phyloP scores from a whole-genome alignment of 352 stramenopile species.

The Elongisporangium senticosum region DNA sequence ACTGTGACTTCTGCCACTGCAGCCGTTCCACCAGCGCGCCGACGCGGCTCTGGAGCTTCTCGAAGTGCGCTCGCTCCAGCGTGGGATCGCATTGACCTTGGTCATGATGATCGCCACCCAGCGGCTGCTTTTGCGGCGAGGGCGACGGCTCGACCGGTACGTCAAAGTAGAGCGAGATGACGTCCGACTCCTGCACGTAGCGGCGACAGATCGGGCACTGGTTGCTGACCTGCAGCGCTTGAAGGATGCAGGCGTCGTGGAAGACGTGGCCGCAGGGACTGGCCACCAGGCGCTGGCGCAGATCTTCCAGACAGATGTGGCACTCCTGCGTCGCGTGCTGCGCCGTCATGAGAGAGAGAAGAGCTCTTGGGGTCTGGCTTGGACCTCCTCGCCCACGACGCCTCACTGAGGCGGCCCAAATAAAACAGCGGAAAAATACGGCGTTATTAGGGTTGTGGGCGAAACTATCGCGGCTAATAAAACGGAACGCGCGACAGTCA shows the following conservation, averaged over 20 bases:
- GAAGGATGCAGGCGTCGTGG: slow-evolving; percentile 62
- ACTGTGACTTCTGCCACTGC: slow-evolving; percentile 76
- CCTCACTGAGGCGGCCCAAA: not conserved
- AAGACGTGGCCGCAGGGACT: slow-evolving; percentile 71
- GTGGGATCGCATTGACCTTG: not conserved
- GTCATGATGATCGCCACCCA: not conserved
- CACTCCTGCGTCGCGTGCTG: slow-evolving; percentile 38
- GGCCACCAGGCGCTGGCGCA: slow-evolving; percentile 49
- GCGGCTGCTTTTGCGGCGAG: not conserved
- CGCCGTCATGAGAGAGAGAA: not conserved
- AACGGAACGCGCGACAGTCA: not conserved
- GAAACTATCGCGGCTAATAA: not conserved
- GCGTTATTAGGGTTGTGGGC: not conserved
- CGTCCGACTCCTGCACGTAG: slow-evolving; percentile 26
- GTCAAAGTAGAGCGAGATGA: slow-evolving; percentile 69
- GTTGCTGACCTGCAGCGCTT: slow-evolving; percentile 62
- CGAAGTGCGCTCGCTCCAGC: slow-evolving; percentile 17
- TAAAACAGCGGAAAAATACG: not conserved
- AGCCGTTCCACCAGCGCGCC: slow-evolving; percentile 60
- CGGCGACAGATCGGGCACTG: slow-evolving; percentile 74
- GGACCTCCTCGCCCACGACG: not conserved
- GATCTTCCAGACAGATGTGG: slow-evolving; percentile 80
- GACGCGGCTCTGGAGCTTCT: slow-evolving; percentile 44
- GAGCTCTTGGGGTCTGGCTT: not conserved
- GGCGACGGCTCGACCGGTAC: slow-evolving; percentile 22